Evolutionary conservation across 2,329 filamentous ascomycete species (phyloP).

Genomic region (Coniochaeta ligniaria): DNA sequence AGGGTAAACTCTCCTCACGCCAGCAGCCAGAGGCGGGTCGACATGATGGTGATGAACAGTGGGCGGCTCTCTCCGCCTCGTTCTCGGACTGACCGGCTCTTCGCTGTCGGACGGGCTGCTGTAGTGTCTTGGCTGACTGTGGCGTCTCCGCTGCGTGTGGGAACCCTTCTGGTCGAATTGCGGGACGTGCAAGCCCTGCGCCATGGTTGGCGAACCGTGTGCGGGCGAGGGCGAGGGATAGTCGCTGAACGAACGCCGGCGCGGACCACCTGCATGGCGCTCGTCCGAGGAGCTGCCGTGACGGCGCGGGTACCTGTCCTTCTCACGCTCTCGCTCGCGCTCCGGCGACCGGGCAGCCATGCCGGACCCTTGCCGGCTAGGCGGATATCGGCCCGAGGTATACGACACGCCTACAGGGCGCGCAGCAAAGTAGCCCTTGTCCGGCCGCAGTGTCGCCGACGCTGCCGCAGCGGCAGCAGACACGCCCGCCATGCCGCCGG

Average conservation of each 20-base stretch:
- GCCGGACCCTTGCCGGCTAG: neutral
- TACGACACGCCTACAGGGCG: conserved; percentile 30
- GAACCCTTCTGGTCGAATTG: conserved; percentile 26
- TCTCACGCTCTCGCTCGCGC: conserved; percentile 12
- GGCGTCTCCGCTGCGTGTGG: conserved; percentile 27
- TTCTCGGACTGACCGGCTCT: conserved; percentile 15
- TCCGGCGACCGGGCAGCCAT: conserved; percentile 14
- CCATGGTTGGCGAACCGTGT: conserved; percentile 1
- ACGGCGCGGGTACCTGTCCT: conserved; percentile 18
- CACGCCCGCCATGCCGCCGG: neutral
- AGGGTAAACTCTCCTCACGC: neutral
- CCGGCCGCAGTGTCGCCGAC: conserved; percentile 20
- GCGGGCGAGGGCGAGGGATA: conserved; percentile 29
- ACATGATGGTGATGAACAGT: neutral
- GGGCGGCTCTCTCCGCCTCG: conserved; percentile 9
- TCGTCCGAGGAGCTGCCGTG: conserved; percentile 29
- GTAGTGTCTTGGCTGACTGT: conserved; percentile 40
- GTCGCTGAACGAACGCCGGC: conserved; percentile 46
- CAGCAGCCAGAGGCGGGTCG: neutral
- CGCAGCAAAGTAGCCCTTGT: conserved; percentile 27
- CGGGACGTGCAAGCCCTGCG: conserved; percentile 10
- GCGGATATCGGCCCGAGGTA: conserved; percentile 20
- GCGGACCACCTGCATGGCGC: conserved; percentile 25
- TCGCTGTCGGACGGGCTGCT: conserved; percentile 37
- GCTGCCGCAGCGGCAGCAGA: conserved; percentile 1